These are phyloP conservation scores for Chytridium lagenaria DNA, from an alignment of 371 early-diverging fungal genomes.

Conservation along the genomic window DNA sequence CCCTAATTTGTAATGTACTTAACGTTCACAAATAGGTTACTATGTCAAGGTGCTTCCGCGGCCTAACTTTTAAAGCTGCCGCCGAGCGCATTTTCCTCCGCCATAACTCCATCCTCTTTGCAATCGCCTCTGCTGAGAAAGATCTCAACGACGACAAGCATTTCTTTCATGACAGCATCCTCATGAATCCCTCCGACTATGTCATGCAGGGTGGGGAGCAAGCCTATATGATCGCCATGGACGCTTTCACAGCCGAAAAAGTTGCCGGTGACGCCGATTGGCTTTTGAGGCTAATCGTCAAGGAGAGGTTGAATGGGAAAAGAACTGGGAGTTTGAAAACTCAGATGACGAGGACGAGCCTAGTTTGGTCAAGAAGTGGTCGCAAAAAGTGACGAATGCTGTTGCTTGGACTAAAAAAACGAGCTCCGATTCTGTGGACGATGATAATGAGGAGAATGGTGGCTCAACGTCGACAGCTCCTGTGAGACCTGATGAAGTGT, in stretches of 20 bases:
- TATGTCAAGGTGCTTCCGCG: slow-evolving; percentile 55
- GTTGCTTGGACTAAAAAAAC: neutral
- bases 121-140: slow-evolving; percentile 44
- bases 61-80: slow-evolving; percentile 58
- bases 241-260: slow-evolving; percentile 44
- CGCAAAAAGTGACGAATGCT: neutral
- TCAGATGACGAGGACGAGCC: slow-evolving; percentile 3
- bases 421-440: neutral
- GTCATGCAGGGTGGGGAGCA: slow-evolving; percentile 63
- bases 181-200: slow-evolving; percentile 65
- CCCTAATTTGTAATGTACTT: too few relatives aligned
- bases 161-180: slow-evolving; percentile 31
- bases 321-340: neutral
- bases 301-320: slow-evolving; percentile 9
- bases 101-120: slow-evolving; percentile 65
- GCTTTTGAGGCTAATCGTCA: neutral
- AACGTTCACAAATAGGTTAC: slow-evolving; percentile 28
- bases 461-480: too few relatives aligned
- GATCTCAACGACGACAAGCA: neutral
- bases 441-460: neutral
- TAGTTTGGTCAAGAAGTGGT: neutral
- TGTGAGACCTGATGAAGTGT: too few relatives aligned
- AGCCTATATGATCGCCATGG: slow-evolving; percentile 63
- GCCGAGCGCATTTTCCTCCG: slow-evolving; percentile 59
- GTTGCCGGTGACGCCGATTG: slow-evolving; percentile 22